Evolutionary conservation across 2,329 filamentous ascomycete genomes (phyloP).

Genomic region (Ustulina deusta): DNA sequence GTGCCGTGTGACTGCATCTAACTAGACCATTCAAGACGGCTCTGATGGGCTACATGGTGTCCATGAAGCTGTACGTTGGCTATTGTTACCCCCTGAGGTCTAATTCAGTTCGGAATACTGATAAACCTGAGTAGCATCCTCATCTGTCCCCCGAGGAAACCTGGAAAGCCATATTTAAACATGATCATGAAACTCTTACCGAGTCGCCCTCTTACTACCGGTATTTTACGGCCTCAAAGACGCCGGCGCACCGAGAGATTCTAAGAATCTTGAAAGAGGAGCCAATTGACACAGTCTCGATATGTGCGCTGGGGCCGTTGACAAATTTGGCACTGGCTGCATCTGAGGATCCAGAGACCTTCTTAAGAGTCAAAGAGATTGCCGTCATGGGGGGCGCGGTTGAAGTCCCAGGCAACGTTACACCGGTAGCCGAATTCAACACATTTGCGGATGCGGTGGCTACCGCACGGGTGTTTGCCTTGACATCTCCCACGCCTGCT

Average conservation of each 20-base stretch:
- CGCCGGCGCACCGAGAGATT: constrained; percentile 85
- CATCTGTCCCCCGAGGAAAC: constrained; percentile 79
- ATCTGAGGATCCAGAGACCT: constrained; percentile 87
- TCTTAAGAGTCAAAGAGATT: constrained; percentile 88
- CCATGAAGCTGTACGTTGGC: constrained; percentile 65
- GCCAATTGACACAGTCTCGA: constrained; percentile 85
- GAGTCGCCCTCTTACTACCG: constrained; percentile 62
- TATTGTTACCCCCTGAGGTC: not conserved
- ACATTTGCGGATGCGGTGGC: constrained; percentile 88
- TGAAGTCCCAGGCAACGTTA: constrained; percentile 82
- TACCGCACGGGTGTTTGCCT: constrained; percentile 79
- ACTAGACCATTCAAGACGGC: constrained; percentile 67
- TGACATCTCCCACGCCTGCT: constrained; percentile 78
- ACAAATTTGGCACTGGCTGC: constrained; percentile 95
- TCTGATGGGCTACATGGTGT: constrained; percentile 81
- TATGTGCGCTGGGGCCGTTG: constrained; percentile 88
- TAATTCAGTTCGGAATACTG: not conserved
- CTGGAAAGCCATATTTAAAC: constrained; percentile 77
- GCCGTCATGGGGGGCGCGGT: constrained; percentile 96
- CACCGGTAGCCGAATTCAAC: constrained; percentile 94
- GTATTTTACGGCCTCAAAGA: constrained; percentile 81
- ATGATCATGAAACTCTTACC: constrained; percentile 46
- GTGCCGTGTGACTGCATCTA: constrained; percentile 16
- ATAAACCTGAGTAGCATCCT: constrained; percentile 65
- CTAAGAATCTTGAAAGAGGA: constrained; percentile 86